Evolutionary conservation across 805 yeast species (phyloP).

Genomic region (Huiozyma naganishii): DNA sequence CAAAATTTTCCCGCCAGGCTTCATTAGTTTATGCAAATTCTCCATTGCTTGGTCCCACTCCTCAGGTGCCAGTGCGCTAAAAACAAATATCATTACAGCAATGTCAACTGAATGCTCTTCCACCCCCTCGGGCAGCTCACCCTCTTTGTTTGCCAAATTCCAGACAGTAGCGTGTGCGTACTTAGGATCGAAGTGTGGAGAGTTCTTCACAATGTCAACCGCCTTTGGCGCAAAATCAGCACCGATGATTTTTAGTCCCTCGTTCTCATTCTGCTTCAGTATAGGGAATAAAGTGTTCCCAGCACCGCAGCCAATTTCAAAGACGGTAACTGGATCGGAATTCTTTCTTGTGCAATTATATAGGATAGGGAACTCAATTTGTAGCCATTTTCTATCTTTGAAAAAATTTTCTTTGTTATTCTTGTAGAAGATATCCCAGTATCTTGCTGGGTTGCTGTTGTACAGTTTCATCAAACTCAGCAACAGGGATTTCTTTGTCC

Average conservation of each 20-base stretch:
- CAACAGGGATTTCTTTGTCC: conserved; percentile 78
- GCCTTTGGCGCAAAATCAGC: conserved; percentile 89
- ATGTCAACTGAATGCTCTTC: conserved; percentile 77
- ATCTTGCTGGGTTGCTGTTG: conserved; percentile 80
- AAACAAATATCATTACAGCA: conserved; percentile 90
- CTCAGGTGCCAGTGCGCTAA: conserved; percentile 81
- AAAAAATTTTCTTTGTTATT: conserved; percentile 89
- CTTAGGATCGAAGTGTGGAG: conserved; percentile 48
- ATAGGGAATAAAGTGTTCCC: conserved; percentile 95
- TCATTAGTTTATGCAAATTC: conserved; percentile 61
- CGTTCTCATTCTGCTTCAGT: conserved; percentile 69
- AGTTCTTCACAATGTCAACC: conserved; percentile 66
- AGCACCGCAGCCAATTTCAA: conserved; percentile 97
- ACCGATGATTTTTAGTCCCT: conserved; percentile 62
- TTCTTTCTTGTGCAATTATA: conserved; percentile 68
- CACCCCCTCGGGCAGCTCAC: conserved; percentile 71
- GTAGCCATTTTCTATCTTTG: conserved; percentile 93
- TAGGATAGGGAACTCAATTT: conserved; percentile 81
- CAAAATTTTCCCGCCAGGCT: conserved; percentile 85
- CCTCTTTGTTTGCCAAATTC: conserved; percentile 79
- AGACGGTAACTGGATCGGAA: conserved; percentile 58
- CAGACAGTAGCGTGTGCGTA: conserved; percentile 80
- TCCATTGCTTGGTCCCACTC: conserved; percentile 80
- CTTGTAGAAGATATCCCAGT: conserved; percentile 90
- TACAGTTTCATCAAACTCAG: conserved; percentile 67